These are phyloP conservation scores for Umbellularia californica DNA, from an alignment of 164 flowering plant genomes.

Conservation along the genomic window DNA sequence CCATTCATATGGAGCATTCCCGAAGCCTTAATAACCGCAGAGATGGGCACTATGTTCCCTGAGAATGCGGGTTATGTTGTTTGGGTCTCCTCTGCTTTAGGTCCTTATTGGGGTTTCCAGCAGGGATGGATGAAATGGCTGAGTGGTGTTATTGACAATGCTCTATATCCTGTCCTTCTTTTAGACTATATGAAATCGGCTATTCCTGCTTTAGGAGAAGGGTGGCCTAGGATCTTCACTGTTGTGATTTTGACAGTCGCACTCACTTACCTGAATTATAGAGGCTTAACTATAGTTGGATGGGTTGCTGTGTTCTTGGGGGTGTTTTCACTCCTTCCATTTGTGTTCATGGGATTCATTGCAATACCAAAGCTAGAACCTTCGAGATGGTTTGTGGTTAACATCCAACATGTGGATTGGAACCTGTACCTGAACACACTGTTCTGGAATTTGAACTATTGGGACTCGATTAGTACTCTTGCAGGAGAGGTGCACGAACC, in stretches of 20 bases:
- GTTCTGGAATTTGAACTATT: conserved; percentile 60
- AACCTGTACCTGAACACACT: conserved; percentile 47
- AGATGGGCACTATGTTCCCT: conserved; percentile 65
- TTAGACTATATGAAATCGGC: conserved; percentile 49
- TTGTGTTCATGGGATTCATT: conserved; percentile 45
- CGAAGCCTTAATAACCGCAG: conserved; percentile 56
- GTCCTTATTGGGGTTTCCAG: conserved; percentile 59
- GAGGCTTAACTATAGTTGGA: conserved; percentile 55
- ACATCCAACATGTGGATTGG: conserved; percentile 42
- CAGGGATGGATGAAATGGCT: conserved; percentile 71
- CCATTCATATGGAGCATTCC: conserved; percentile 65
- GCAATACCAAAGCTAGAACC: conserved; percentile 45
- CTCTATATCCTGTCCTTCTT: conserved; percentile 52
- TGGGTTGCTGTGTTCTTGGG: conserved; percentile 43
- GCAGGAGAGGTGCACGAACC: conserved; percentile 57
- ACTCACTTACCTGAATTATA: conserved; percentile 51
- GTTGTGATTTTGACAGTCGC: conserved; percentile 29
- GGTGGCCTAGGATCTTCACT: conserved; percentile 32
- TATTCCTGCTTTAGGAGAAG: conserved; percentile 33
- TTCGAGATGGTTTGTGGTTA: conserved; percentile 41
- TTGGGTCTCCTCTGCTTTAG: conserved; percentile 59
- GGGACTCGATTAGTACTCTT: conserved; percentile 60
- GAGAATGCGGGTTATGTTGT: conserved; percentile 62
- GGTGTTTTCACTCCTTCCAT: conserved; percentile 43
- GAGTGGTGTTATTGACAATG: conserved; percentile 71